phyloP scores from a whole-genome alignment of 257 asterid genomes.

The Anisodus tanguticus region DNA sequence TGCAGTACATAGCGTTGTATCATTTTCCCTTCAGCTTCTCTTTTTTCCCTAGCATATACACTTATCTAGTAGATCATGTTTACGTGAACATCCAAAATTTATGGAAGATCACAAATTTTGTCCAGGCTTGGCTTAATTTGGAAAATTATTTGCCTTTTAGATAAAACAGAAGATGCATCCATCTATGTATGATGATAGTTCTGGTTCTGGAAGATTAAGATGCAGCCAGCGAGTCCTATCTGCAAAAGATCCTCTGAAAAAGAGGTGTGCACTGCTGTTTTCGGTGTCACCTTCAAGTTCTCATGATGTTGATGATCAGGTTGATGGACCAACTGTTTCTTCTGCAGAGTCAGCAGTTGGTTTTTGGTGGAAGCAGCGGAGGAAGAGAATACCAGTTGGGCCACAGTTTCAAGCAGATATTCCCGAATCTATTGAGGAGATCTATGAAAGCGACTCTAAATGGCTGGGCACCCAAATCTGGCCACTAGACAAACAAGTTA shows the following conservation, averaged over 20 bases:
- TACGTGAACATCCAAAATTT: constrained; percentile 14
- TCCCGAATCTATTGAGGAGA: constrained; percentile 45
- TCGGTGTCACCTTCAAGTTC: constrained; percentile 43
- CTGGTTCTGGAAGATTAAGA: constrained; percentile 57
- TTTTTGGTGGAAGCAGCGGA: constrained; percentile 36
- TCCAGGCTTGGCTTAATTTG: background rate
- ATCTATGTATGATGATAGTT: constrained; percentile 64
- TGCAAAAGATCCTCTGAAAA: constrained; percentile 58
- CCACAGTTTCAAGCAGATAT: constrained; percentile 52
- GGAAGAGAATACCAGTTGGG: constrained; percentile 50
- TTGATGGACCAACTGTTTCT: constrained; percentile 36
- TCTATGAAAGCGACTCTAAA: constrained; percentile 54
- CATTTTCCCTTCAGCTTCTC: background rate
- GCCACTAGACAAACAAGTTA: constrained; percentile 43
- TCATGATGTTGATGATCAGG: constrained; percentile 38
- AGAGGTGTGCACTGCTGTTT: constrained; percentile 28
- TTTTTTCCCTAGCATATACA: background rate
- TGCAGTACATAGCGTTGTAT: background rate
- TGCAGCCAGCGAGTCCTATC: constrained; percentile 67
- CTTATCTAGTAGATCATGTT: background rate
- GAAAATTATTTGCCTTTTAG: constrained; percentile 44
- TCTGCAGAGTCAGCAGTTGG: constrained; percentile 41
- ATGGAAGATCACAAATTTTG: background rate
- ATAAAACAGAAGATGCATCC: constrained; percentile 90
- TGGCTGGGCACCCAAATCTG: constrained; percentile 49